Base-by-base conservation (phyloP, 2,329 filamentous ascomycete species). In the Neofusicoccum cordaticola region DNA sequence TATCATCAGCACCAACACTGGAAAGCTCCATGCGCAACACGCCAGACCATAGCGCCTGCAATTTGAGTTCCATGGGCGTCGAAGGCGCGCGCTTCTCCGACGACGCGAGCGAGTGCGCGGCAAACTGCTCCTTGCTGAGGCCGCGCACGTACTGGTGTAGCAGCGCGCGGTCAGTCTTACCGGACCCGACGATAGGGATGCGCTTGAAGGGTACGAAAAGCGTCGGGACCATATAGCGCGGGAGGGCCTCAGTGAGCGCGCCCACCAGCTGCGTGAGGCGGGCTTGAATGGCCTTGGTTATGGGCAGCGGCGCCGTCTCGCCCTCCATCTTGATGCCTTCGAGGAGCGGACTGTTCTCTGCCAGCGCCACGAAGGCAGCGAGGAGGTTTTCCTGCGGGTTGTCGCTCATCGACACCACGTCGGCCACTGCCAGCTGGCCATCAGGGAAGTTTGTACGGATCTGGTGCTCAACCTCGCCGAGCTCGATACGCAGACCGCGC, bases 391-490 rank as follows among this genome's bases (percentile, higher is more conserved):
- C 34, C 27, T 31, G 27, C 27, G 27, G 27, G 15, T 35, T 35
- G 34, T n/a, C n/a, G 2, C 34, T 34, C 35, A 39, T 53, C n/a
- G 39, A 22, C 13, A 39, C 12, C 15, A 39, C 50, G 34, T 39
- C 50, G 35, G 50, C 27, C 27, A 31, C 27, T 5, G 27, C 27
- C 27, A 31, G 27, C 27, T 31, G 27, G 27, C 27, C 27, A 31
- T 31, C 27, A 12, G 37, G 37, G 37, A 39, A 12, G 37, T 41
- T 75, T 71, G 39, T 11, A 15, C 9, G 13, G 13, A 79, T 73
- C 52, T 80, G 78, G 62, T 80, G 75, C 64, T 81, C 80, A 52
- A 82, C 79, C 66, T 82, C 79, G 13, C 76, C 80, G 7, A 82
- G 69, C 65, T 82, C 80, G 50, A 82, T 77, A 0, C 80, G 76